Base-by-base conservation (phyloP, 2,329 filamentous ascomycete genomes). In the Polytolypa hystricis region DNA sequence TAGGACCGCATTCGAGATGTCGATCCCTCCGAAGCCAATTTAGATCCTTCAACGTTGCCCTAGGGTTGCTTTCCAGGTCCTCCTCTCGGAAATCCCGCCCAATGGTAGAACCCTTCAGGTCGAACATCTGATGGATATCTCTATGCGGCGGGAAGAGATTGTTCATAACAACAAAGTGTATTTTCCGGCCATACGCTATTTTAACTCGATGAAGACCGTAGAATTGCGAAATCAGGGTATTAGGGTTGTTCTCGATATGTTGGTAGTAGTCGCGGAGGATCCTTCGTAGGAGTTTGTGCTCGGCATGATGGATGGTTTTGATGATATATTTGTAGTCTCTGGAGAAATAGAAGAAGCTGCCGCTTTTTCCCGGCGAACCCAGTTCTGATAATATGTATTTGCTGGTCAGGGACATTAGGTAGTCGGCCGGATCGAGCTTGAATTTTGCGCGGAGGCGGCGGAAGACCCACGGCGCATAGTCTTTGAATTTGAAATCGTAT, bases 401-500 rank as follows among this genome's bases (percentile, higher is more conserved):
- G 61, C 87, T 91, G 10, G 91, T 96, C 53, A 98, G 67, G 5
- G 91, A 98, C 78, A 98, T 93, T 42, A 98, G 77, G 57, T 98
- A 98, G 61, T 98, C 91, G 48, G 89, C 91, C 15, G 91, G 91
- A 56, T 98, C 91, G 38, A 96, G 75, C 50, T 81, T 78, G 66
- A 98, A 98, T 44, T 81, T 81, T 33, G 77, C 70, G 47, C 91
- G 83, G 29, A 98, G 72, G 62, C 86, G 84, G 52, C 91, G 84
- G 64, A 98, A 98, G 41, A 98, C 91, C 87, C 89, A 96, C 39
- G 91, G 91, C n/a, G 89, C 89, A 61, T 98, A 98, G 65, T 98
- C 91, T 67, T 98, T 98, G 72, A 98, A 98, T 63, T 98, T 98
- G 77, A 98, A 98, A 66, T 98, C 91, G 67, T 98, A 98, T 64